Percentiles rank a stretch among this genome's conserved stretches.
These are phyloP conservation scores for Parascedosporium putredinis DNA, from an alignment of 2,329 filamentous ascomycete species.

Conservation along the genomic window DNA sequence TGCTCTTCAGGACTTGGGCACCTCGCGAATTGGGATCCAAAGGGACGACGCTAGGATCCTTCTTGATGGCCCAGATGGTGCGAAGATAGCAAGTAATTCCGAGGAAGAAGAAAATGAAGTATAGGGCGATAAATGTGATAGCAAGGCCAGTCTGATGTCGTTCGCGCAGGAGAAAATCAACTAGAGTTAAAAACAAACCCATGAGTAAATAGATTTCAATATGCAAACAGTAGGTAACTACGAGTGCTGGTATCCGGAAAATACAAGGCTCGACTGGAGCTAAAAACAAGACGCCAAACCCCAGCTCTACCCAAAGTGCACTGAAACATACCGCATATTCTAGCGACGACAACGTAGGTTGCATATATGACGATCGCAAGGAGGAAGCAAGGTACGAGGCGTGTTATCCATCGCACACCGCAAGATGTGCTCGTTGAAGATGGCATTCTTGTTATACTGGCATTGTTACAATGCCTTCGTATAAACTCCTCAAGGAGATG, in stretches of 20 bases:
- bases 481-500: background rate
- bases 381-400: constrained; percentile 61
- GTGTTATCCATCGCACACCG: constrained; percentile 39
- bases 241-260: too few relatives aligned
- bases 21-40: constrained; percentile 31
- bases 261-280: background rate
- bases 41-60: constrained; percentile 64
- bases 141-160: constrained; percentile 44
- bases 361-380: constrained; percentile 56
- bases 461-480: too few relatives aligned
- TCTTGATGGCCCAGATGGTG: constrained; percentile 55
- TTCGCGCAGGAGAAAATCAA: constrained; percentile 56
- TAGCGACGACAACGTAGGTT: constrained; percentile 59
- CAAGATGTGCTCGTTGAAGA: background rate
- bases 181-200: constrained; percentile 38
- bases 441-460: background rate
- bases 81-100: constrained; percentile 61
- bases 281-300: too few relatives aligned
- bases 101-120: constrained; percentile 60
- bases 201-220: too few relatives aligned
- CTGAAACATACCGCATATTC: constrained; percentile 59
- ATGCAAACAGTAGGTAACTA: too few relatives aligned
- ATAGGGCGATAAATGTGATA: constrained; percentile 60
- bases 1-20: background rate
- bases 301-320: too few relatives aligned